phyloP scores from a whole-genome alignment of 1,284 basidiomycete species.

The Ganoderma leucocontextum region DNA sequence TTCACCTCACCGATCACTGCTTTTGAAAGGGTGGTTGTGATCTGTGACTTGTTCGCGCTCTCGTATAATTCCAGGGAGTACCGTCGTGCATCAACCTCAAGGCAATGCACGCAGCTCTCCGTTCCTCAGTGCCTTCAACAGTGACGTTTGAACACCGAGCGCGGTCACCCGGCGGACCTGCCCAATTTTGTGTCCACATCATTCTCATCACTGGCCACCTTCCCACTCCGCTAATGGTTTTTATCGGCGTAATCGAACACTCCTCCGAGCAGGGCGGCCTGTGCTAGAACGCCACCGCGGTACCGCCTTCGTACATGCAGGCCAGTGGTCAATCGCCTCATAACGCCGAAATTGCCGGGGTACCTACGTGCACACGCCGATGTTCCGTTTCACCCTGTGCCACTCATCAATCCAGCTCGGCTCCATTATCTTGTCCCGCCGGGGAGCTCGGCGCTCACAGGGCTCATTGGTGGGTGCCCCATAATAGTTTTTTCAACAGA shows the following conservation, averaged over 20 bases:
- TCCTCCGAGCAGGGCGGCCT: neutral
- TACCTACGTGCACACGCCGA: neutral
- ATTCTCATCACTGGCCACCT: neutral
- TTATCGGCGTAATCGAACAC: neutral
- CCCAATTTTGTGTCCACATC: neutral
- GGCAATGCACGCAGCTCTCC: constrained; percentile 20
- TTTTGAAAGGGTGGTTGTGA: neutral
- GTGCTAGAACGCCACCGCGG: neutral
- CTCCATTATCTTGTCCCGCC: constrained; percentile 6
- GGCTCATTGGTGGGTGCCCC: constrained; percentile 1
- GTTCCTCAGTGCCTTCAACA: constrained; percentile 6
- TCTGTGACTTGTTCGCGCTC: neutral
- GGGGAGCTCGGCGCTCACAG: neutral
- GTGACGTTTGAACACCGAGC: constrained; percentile 16
- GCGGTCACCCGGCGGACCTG: constrained; percentile 10
- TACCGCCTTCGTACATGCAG: neutral
- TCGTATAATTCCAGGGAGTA: neutral
- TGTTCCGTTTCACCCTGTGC: constrained; percentile 6
- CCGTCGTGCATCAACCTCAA: constrained; percentile 10
- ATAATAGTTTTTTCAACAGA: constrained; percentile 3
- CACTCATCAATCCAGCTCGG: constrained; percentile 9
- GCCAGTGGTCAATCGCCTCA: neutral
- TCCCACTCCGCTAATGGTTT: neutral
- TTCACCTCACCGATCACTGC: neutral
- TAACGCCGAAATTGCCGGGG: neutral